A percentile compares a stretch with the other conserved stretches of the same genome.
phyloP scores from a whole-genome alignment of 257 asterid genomes.

The Osmanthus fragrans region DNA sequence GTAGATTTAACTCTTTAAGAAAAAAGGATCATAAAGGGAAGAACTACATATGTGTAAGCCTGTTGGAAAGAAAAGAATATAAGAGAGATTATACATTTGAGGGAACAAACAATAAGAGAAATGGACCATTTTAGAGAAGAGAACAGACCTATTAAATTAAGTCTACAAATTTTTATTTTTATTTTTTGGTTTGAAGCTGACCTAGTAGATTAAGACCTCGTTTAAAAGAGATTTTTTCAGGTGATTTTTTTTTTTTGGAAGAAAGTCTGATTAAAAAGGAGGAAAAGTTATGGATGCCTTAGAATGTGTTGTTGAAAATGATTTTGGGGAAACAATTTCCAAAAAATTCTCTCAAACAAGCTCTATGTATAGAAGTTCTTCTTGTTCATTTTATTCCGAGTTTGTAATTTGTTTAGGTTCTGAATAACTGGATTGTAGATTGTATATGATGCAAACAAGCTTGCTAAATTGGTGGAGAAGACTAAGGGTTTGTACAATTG shows the following conservation, averaged over 20 bases:
- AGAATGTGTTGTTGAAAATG: too few relatives aligned
- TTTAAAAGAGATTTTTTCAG: too few relatives aligned
- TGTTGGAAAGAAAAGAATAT: neutral
- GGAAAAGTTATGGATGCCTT: too few relatives aligned
- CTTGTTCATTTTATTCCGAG: constrained; percentile 14
- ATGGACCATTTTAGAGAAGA: neutral
- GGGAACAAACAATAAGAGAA: neutral
- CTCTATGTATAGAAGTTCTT: neutral
- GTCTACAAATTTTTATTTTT: neutral
- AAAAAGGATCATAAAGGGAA: neutral
- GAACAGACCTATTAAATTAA: neutral
- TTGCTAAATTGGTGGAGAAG: constrained; percentile 60
- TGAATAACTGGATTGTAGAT: constrained; percentile 46
- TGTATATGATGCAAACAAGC: constrained; percentile 68
- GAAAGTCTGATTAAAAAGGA: too few relatives aligned
- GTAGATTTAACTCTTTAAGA: neutral
- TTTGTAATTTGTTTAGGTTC: constrained; percentile 14
- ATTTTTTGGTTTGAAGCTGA: neutral
- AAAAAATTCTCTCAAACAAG: too few relatives aligned
- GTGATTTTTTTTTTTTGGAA: too few relatives aligned
- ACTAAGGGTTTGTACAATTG: constrained; percentile 64
- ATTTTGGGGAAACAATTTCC: too few relatives aligned
- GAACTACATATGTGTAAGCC: neutral
- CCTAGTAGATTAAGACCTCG: neutral
- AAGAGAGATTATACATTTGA: too few relatives aligned